These are phyloP conservation scores for Boletus huronensis DNA, from an alignment of 768 basidiomycete genomes.

Conservation along the genomic window DNA sequence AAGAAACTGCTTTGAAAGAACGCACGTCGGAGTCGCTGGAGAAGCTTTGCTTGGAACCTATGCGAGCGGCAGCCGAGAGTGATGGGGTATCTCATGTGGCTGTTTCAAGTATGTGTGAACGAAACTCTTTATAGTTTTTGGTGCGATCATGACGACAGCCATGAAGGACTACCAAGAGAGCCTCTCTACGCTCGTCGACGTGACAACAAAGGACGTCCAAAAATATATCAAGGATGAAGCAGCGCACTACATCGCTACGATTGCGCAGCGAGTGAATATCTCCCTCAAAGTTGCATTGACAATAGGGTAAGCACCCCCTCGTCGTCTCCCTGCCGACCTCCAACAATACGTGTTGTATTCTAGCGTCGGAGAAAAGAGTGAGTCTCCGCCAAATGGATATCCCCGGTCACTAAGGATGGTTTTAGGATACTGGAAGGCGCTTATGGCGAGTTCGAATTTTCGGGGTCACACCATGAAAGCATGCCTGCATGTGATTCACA, in stretches of 20 bases:
- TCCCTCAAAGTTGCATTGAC: neutral
- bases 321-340: neutral
- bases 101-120: slow-evolving; percentile 2
- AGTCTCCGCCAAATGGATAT: neutral
- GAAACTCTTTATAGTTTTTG: neutral
- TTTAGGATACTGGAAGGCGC: slow-evolving; percentile 1
- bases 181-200: neutral
- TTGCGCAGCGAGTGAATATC: neutral
- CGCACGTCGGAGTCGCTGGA: neutral
- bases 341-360: neutral
- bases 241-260: neutral
- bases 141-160: neutral
- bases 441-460: neutral
- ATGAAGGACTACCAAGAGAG: neutral
- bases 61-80: neutral
- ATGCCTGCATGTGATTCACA: neutral
- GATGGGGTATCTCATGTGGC: neutral
- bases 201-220: neutral
- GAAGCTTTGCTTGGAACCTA: neutral
- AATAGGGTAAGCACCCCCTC: neutral
- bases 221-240: neutral
- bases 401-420: neutral
- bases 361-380: slow-evolving; percentile 2
- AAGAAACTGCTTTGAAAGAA: neutral
- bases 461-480: neutral